Base-by-base conservation (phyloP, 2,329 filamentous ascomycete genomes). In the Trichoderma sp. region DNA sequence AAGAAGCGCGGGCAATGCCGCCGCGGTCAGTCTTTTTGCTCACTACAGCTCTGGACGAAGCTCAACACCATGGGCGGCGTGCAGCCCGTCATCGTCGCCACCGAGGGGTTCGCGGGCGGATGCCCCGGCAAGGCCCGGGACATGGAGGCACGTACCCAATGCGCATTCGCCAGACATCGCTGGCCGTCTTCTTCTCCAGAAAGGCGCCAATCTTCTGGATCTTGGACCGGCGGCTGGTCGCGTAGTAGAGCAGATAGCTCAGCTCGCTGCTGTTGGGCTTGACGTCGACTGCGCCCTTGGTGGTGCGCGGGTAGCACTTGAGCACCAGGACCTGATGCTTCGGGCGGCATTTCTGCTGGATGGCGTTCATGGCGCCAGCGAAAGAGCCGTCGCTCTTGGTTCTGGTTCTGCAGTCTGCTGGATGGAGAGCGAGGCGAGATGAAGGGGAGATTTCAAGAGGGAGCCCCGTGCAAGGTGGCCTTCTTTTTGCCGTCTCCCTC, bases 221-320 rank as follows among this genome's bases (percentile, higher is more conserved):
- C 83, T 98, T 99, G 78, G 91, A 94, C 69, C 92, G 89, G 67
- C 94, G 91, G 71, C 93, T 97, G 75, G 91, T 96, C 67, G 92
- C 93, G 82, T 99, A 98, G 84, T 96, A 98, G 63, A 98, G 87
- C 69, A 99, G 86, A 76, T 98, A 98, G 78, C 92, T 96, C 68
- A 99, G 87, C 82, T 99, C 95, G 79, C 92, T 96, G 70, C 92
- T 92, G 79, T 98, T 98, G 51, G 95, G 93, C 79, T 94, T 96
- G 74, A 97, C 92, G 73, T 97, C 92, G 75, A 93, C 90, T 68
- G 91, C 89, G 59, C 92, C 92, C 80, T 97, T 98, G 69, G 91
- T 91, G 69, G 91, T 93, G 71, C 90, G 90, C 47, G 95, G 95
- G 78, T 97, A 99, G 82, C 94, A 98, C 81, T 97, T 97, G 70